Evolutionary conservation across 2,329 filamentous ascomycete genomes (phyloP).

Genomic region (Aspergillus ochraceoroseus): DNA sequence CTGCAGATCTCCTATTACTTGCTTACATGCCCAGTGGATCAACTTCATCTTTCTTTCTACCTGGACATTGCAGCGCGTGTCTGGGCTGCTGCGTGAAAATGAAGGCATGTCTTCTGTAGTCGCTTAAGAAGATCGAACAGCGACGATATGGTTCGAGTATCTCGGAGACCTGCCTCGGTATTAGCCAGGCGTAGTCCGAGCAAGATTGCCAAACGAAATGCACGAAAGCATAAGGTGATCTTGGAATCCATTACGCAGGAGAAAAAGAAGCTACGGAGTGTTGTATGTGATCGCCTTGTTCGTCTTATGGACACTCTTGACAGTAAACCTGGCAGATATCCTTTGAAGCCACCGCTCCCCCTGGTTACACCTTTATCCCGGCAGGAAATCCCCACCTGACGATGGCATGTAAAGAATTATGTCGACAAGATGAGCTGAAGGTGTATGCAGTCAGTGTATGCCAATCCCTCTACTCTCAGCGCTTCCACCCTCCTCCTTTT

Average conservation of each 20-base stretch:
- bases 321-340: conserved; percentile 47
- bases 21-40: conserved; percentile 4
- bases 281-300: conserved; percentile 38
- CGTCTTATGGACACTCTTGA: conserved; percentile 29
- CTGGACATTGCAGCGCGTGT: conserved; percentile 7
- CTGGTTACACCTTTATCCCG: conserved; percentile 58
- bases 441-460: conserved; percentile 59
- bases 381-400: conserved; percentile 58
- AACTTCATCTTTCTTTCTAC: neutral
- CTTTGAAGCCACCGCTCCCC: conserved; percentile 52
- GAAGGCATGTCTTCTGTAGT: conserved; percentile 18
- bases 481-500: conserved; percentile 12
- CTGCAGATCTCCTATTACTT: conserved; percentile 4
- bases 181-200: conserved; percentile 33
- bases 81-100: conserved; percentile 21
- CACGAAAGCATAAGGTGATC: conserved; percentile 53
- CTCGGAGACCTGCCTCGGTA: conserved; percentile 33
- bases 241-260: conserved; percentile 55
- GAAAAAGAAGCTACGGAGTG: conserved; percentile 56
- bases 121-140: conserved; percentile 20
- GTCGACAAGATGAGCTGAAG: conserved; percentile 50
- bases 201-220: conserved; percentile 31
- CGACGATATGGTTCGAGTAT: conserved; percentile 37
- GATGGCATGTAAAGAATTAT: conserved; percentile 56
- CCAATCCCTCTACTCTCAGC: conserved; percentile 15